phyloP scores from a whole-genome alignment of 2,329 filamentous ascomycete genomes.

The Xylariomycetidae sp. region DNA sequence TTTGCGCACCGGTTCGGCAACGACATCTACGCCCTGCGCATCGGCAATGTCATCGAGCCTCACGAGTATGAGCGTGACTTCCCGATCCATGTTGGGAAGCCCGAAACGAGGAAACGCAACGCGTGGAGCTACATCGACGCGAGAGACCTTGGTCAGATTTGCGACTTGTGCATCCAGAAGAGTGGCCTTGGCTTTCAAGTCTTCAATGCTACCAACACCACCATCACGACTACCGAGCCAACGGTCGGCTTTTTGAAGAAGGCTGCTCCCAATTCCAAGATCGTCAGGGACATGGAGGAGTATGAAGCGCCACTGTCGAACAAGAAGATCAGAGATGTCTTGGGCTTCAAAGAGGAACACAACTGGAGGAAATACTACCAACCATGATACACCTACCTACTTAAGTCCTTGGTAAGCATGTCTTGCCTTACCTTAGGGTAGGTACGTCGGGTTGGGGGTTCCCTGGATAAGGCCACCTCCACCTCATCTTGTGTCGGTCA shows the following conservation, averaged over 20 bases:
- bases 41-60: constrained; percentile 56
- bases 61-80: constrained; percentile 54
- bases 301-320: constrained; percentile 57
- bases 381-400: too few species aligned
- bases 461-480: too few species aligned
- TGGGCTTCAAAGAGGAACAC: constrained; percentile 55
- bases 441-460: too few species aligned
- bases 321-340: constrained; percentile 49
- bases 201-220: constrained; percentile 60
- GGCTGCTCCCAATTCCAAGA: constrained; percentile 39
- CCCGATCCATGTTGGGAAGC: constrained; percentile 41
- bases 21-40: constrained; percentile 56
- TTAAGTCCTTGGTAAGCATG: too few species aligned
- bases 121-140: constrained; percentile 60
- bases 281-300: constrained; percentile 50
- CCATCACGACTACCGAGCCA: constrained; percentile 47
- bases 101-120: constrained; percentile 46
- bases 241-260: constrained; percentile 47
- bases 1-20: constrained; percentile 49
- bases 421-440: too few species aligned
- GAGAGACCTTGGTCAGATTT: constrained; percentile 56
- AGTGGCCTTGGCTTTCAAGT: constrained; percentile 55
- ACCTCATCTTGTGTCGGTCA: too few species aligned
- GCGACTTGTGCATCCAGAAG: constrained; percentile 45
- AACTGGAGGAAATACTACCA: constrained; percentile 38